Conservation (phyloP, 1,284 basidiomycete species). For the Pascua guehoae region DNA sequence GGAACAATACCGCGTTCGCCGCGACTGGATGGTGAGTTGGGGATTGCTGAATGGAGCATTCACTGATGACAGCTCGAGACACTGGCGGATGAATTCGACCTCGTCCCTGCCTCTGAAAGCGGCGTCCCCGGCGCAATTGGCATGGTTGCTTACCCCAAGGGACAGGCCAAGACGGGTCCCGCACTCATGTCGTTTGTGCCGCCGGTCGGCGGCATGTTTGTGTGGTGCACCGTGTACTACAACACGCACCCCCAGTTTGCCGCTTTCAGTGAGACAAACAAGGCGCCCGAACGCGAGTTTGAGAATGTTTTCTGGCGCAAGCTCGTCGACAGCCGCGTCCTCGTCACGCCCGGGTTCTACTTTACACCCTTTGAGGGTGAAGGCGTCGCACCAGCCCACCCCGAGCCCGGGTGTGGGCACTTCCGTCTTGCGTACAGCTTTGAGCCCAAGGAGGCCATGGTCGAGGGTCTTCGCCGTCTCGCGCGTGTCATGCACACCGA, state of each 20-base stretch:
- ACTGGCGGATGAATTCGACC: slow-evolving; percentile 14
- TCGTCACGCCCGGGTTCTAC: slow-evolving; percentile 30
- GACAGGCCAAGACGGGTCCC: background rate
- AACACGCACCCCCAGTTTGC: slow-evolving; percentile 19
- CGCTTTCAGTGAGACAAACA: background rate
- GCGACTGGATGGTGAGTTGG: slow-evolving; percentile 30
- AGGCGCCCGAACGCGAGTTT: slow-evolving; percentile 15
- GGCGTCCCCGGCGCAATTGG: slow-evolving; percentile 17
- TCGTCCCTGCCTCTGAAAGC: slow-evolving; percentile 16
- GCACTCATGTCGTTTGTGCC: slow-evolving; percentile 62
- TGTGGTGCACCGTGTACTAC: slow-evolving; percentile 33
- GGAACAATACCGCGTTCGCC: slow-evolving; percentile 37
- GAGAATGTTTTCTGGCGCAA: slow-evolving; percentile 22
- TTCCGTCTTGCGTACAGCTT: slow-evolving; percentile 28
- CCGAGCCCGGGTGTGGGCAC: slow-evolving; percentile 19
- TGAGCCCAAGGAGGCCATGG: slow-evolving; percentile 20
- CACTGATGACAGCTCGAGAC: slow-evolving; percentile 5
- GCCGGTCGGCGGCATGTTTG: slow-evolving; percentile 50
- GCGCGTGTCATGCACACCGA: slow-evolving; percentile 16
- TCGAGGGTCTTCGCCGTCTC: slow-evolving; percentile 23
- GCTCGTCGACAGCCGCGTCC: slow-evolving; percentile 18
- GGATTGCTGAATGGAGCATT: too few species aligned
- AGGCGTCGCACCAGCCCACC: slow-evolving; percentile 8
- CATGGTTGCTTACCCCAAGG: slow-evolving; percentile 20
- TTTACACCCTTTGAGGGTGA: slow-evolving; percentile 23